Evolutionary conservation across 2,329 filamentous ascomycete species (phyloP), one percentile per base, ranked within the genome.

Genomic region (Xylaria sp.): DNA sequence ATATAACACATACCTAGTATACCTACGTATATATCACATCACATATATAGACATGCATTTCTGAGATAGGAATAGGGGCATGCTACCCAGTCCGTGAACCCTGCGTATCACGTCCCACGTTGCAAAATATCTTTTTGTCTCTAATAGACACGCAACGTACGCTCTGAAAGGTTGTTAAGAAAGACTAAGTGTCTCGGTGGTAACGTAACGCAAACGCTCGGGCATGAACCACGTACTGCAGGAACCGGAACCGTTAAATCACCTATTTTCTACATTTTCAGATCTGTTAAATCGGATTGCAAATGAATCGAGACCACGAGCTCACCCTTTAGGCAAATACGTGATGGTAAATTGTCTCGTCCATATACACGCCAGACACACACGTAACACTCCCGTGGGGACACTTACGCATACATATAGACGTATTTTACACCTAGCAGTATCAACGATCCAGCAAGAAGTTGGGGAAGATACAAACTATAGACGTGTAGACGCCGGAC

Each of bases 241-340:
- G 36, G 36, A 54, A 51, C 13, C 51, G 25, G 9, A 20, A 2
- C 41, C n/a, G 18, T 13, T 8, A 33, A 13, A 31, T 10, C 20
- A 18, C 5, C 18, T 20, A 7, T 55, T 55, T n/a, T 10, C 9
- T 31, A n/a, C 52, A 7, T 10, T 20, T 20, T 25, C 49, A 43
- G 55, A 23, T 54, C 13, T 12, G 1, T 15, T 18, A 31, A 28
- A 28, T 55, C 18, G 10, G 52, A 36, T 36, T 43, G 25, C 25
- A 49, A 31, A 7, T 64, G 67, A 64, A 63, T 52, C 54, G 39
- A 46, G 64, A 61, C 13, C 51, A 54, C 13, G 48, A 46, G 28
- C 15, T 63, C 54, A 59, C 67, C 67, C 55, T 67, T 69, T 69
- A 69, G 67, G 67, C 67, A 69, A 69, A 69, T 69, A 51, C 31